These are phyloP conservation scores for Gypsophila paniculata DNA, from an alignment of 179 eudicot species.

Conservation along the genomic window DNA sequence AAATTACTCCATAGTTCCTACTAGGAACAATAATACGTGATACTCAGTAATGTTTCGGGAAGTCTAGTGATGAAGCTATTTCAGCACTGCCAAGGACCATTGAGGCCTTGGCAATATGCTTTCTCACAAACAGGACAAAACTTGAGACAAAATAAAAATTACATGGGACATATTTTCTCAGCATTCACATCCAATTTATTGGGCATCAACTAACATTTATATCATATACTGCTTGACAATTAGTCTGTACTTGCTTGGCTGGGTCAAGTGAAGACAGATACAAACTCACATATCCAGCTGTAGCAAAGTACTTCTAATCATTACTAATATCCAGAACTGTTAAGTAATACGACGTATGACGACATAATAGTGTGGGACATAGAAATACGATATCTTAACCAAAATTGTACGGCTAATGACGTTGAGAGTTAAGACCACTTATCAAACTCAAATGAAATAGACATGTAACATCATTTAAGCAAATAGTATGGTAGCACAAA, in stretches of 20 bases:
- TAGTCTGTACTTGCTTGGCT: not conserved
- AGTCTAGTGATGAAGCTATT: conserved; percentile 8
- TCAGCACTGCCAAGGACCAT: not conserved
- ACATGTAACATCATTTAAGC: not conserved
- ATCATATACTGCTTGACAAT: not conserved
- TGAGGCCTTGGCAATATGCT: conserved; percentile 15
- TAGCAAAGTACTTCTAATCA: conserved; percentile 5
- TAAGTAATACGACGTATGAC: not conserved
- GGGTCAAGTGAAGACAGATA: not conserved
- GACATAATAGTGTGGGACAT: not conserved
- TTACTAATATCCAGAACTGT: not conserved
- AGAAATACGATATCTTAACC: not conserved
- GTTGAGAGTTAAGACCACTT: not conserved
- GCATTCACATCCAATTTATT: not conserved
- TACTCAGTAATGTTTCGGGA: not conserved
- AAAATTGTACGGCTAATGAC: not conserved
- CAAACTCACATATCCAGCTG: conserved; percentile 4
- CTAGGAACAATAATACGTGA: not conserved
- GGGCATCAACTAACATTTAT: not conserved
- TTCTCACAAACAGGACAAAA: not conserved
- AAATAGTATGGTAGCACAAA: not conserved
- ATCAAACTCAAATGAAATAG: not conserved
- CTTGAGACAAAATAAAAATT: not conserved
- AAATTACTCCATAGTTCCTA: not conserved
- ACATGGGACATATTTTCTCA: not conserved